phyloP scores from a whole-genome alignment of 345 rosid species.

The Laguncularia racemosa region DNA sequence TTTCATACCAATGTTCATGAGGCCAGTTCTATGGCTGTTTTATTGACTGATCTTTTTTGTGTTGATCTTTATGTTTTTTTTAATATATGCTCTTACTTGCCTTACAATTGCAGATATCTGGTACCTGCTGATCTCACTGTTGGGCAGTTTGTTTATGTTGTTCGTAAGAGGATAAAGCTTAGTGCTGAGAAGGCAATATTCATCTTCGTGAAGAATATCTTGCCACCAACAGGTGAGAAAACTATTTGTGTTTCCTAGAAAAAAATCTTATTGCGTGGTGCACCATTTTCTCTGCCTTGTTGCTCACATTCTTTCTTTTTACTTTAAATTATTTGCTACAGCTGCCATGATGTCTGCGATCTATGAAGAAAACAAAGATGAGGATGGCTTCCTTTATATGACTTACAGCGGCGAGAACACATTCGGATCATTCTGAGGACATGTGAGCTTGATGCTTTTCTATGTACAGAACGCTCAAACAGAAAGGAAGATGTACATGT shows the following conservation, averaged over 20 bases:
- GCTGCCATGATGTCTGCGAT: constrained; percentile 68
- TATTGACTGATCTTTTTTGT: not conserved
- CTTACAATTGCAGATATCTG: constrained; percentile 30
- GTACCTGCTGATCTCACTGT: constrained; percentile 67
- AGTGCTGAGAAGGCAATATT: constrained; percentile 66
- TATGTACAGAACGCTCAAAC: too few relatives aligned
- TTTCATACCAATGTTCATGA: not conserved
- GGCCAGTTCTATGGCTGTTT: not conserved
- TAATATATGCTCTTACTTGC: too few relatives aligned
- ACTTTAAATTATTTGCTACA: constrained; percentile 4
- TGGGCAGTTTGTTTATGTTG: constrained; percentile 62
- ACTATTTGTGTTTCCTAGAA: not conserved
- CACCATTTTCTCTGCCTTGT: too few relatives aligned
- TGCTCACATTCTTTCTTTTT: too few relatives aligned
- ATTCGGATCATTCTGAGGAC: constrained; percentile 25
- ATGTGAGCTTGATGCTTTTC: not conserved
- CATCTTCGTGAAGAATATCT: constrained; percentile 52
- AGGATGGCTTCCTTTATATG: constrained; percentile 67
- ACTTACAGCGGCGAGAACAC: constrained; percentile 67
- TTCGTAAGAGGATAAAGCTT: constrained; percentile 63
- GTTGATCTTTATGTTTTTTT: not conserved
- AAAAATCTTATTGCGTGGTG: too few relatives aligned
- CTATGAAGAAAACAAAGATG: constrained; percentile 64
- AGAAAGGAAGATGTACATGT: too few relatives aligned
- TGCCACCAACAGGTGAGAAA: constrained; percentile 53